phyloP scores from a whole-genome alignment of 257 asterid genomes.

The Schizonepeta tenuifolia region DNA sequence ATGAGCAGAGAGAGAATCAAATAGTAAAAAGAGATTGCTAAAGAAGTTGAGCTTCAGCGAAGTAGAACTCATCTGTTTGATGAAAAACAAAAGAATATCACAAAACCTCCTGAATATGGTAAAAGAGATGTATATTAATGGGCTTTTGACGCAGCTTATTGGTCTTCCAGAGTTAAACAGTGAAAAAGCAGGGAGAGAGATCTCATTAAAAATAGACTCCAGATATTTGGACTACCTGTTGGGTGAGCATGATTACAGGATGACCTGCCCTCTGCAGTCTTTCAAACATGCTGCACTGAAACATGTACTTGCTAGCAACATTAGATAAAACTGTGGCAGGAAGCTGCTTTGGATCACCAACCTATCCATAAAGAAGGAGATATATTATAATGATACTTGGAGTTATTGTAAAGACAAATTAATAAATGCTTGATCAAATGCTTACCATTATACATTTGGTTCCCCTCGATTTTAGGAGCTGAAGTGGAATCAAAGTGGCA shows the following conservation, averaged over 20 bases:
- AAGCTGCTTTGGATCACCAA: constrained; percentile 99
- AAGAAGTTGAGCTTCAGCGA: background rate
- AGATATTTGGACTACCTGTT: constrained; percentile 62
- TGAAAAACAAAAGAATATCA: constrained; percentile 1
- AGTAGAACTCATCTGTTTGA: constrained; percentile 18
- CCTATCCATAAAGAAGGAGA: constrained; percentile 49
- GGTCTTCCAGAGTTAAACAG: constrained; percentile 16
- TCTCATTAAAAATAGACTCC: constrained; percentile 27
- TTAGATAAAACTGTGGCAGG: constrained; percentile 96
- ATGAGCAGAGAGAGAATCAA: constrained; percentile 13
- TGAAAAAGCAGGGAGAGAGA: constrained; percentile 9
- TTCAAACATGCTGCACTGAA: constrained; percentile 99
- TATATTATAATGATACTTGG: constrained; percentile 31
- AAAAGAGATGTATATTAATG: background rate
- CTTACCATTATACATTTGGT: constrained; percentile 94
- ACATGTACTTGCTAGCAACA: constrained; percentile 86
- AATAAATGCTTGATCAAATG: constrained; percentile 26
- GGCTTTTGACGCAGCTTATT: constrained; percentile 4
- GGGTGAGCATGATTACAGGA: constrained; percentile 93
- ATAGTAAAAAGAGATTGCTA: background rate
- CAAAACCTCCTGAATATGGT: background rate
- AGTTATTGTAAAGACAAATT: constrained; percentile 26
- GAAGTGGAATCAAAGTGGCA: constrained; percentile 95
- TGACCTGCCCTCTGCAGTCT: constrained; percentile 96
- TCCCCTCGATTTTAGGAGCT: constrained; percentile 89